phyloP scores from a whole-genome alignment of 768 basidiomycete species.

The Clavaria fumosa region DNA sequence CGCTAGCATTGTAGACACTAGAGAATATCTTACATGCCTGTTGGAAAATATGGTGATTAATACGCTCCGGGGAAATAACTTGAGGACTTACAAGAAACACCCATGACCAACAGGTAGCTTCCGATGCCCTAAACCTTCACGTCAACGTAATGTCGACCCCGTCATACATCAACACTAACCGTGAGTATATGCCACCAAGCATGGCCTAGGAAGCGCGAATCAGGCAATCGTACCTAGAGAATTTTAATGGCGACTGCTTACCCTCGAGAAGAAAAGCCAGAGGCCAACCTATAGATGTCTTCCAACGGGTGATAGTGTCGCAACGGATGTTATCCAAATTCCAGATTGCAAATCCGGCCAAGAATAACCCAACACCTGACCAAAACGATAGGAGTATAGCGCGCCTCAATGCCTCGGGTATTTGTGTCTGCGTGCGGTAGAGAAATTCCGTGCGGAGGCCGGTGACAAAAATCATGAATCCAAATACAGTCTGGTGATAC shows the following conservation, averaged over 20 bases:
- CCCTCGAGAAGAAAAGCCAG: constrained; percentile 52
- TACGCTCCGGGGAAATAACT: too few relatives aligned
- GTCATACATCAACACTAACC: constrained; percentile 19
- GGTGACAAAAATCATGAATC: constrained; percentile 32
- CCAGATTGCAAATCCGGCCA: constrained; percentile 57
- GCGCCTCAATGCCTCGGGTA: constrained; percentile 28
- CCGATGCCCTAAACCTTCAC: too few relatives aligned
- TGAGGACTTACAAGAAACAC: too few relatives aligned
- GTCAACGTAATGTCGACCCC: background rate
- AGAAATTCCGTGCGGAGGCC: constrained; percentile 37
- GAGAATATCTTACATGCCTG: too few relatives aligned
- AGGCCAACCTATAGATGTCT: constrained; percentile 45
- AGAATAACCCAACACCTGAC: constrained; percentile 40
- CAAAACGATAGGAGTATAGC: constrained; percentile 31
- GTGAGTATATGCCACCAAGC: constrained; percentile 67
- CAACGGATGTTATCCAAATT: constrained; percentile 75
- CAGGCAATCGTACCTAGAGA: background rate
- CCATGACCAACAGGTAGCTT: too few relatives aligned
- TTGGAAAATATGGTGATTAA: too few relatives aligned
- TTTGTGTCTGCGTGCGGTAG: constrained; percentile 20
- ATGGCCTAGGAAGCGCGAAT: constrained; percentile 28
- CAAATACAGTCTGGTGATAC: constrained; percentile 71
- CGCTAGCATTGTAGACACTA: too few relatives aligned
- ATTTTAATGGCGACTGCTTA: constrained; percentile 9
- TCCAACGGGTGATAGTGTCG: constrained; percentile 37